Evolutionary conservation across 192 early-diverging fungal genomes (phyloP), one percentile per base, ranked within the genome.

Genomic region (Podila epigama): DNA sequence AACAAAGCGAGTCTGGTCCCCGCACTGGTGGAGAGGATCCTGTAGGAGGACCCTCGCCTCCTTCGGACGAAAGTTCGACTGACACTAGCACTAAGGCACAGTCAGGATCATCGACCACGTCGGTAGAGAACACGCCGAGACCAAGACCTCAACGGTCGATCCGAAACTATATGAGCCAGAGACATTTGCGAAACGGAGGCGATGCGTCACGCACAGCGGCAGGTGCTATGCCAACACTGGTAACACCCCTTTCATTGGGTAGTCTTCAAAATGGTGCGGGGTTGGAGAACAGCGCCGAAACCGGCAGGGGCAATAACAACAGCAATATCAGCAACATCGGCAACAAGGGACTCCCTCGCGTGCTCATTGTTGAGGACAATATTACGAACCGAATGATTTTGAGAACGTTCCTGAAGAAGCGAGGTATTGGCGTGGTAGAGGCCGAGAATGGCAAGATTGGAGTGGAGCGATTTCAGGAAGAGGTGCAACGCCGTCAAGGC

Each of bases 311-410:
- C 36, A 37, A 18, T 27, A 31, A 28, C 1, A 51, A 60, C 18
- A 51, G 37, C 48, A 51, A 51, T 22, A 51, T 51, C 25, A n/a
- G n/a, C n/a, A n/a, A n/a, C n/a, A n/a, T n/a, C n/a, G n/a, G n/a
- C n/a, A n/a, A n/a, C n/a, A n/a, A 6, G 33, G 36, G 55, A 5
- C 20, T 59, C 1, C 82, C 72, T 0, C 63, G 65, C 40, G 82
- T 83, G 31, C 56, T 83, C 34, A 78, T 83, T 54, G 75, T 83
- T 2, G 82, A 83, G 39, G 82, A 83, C 64, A 83, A 83, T 52
- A 69, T 62, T 11, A 68, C 75, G 8, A 83, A 83, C 68, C 39
- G 82, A 52, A 79, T 81, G 72, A 83, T 83, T 20, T 58, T 83
- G 51, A 48, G 62, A 6, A 82, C 70, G 9, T 83, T 83, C 51